Base-by-base conservation (phyloP, 1,139 yeast genomes). In the Kurtzmaniella quercitrusa region DNA sequence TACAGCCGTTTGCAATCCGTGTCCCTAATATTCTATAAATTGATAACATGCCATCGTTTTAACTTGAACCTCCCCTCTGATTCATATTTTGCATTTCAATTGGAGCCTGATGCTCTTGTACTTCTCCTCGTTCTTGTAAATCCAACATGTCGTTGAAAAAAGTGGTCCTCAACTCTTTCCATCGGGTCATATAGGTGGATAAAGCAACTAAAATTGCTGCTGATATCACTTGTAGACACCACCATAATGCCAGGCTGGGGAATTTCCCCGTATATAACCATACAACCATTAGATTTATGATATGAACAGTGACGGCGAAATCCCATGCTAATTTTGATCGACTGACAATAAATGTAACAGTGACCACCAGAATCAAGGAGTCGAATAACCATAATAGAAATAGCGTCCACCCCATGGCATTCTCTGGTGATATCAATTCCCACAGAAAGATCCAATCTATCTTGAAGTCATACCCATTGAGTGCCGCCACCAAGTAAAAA, bases 251-350 rank as follows among this genome's bases (percentile, higher is more conserved):
- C 34, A 83, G 79, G 9, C 71, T 65, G 0, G 98, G 98, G 51
- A 91, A 77, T 37, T 73, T 68, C 1, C 82, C 78, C 5, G 85
- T 72, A 51, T 79, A 82, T 1, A 77, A 49, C 82, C 90, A 82
- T 0, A 82, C 88, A 6, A 88, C 81, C 2, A 82, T 45, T 34
- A 91, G 64, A 62, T 91, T 85, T 43, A 93, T 77, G 15, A 87
- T 81, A 62, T 93, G 97, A 14, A 93, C 73, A 0, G 98, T 91
- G 29, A 93, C 59, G 11, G 96, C 96, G 67, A 91, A 93, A 63
- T 93, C 98, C 86, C 96, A 85, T 0, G 97, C 98, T 46, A 93
- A 68, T 62, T 91, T 93, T 37, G 95, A 85, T 48, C 98, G 71
- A 0, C 98, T 97, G 15, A 93, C 96, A 18, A 91, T 82, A 3